A percentile compares a stretch with the other conserved stretches of the same genome.
phyloP scores from a whole-genome alignment of 352 stramenopile genomes.

The Phytopythium delawarense region DNA sequence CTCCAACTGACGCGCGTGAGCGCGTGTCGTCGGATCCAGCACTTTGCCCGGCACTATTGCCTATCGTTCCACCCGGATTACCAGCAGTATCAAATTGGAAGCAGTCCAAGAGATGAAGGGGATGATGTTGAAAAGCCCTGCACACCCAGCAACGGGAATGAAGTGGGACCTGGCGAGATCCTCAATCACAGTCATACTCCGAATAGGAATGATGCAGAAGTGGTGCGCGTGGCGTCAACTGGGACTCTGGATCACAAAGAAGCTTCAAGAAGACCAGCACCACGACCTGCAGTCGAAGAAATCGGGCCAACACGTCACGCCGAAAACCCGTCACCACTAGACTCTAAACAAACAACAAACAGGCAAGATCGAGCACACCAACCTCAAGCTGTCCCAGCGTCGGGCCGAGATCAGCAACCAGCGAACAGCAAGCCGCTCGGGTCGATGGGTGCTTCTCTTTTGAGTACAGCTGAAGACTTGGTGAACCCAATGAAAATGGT shows the following conservation, averaged over 20 bases:
- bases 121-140: background rate
- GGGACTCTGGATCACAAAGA: too few species aligned
- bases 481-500: constrained; percentile 23
- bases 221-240: too few species aligned
- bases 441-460: background rate
- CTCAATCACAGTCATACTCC: background rate
- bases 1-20: constrained; percentile 13
- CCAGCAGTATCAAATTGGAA: background rate
- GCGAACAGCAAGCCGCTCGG: background rate
- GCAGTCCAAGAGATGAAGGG: background rate
- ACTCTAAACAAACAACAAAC: background rate
- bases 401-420: background rate
- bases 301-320: background rate
- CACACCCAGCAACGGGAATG: background rate
- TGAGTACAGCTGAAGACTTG: constrained; percentile 16
- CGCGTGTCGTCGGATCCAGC: constrained; percentile 21
- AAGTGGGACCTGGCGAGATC: background rate
- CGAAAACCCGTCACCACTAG: background rate
- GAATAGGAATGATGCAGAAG: too few species aligned
- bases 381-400: background rate
- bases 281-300: background rate
- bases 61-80: background rate
- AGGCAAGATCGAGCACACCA: background rate
- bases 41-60: constrained; percentile 14
- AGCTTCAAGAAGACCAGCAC: background rate